A percentile compares a stretch with the other conserved stretches of the same genome.
These are phyloP conservation scores for Verruconis gallopava DNA, from an alignment of 2,329 filamentous ascomycete species.

Conservation along the genomic window DNA sequence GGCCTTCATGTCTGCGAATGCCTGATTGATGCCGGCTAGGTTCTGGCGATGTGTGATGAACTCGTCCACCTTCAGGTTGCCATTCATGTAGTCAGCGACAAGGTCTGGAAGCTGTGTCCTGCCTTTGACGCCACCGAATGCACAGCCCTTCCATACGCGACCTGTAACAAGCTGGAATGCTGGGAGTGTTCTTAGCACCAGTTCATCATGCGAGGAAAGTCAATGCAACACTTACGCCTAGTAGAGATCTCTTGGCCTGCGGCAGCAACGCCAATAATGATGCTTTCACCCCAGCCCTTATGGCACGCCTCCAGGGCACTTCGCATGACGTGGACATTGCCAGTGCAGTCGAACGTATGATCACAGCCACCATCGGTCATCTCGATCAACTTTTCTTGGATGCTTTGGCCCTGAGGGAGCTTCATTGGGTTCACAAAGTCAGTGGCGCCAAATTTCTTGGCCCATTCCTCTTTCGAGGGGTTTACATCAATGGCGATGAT, in stretches of 20 bases:
- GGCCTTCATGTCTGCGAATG: conserved; percentile 87
- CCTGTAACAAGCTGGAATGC: conserved; percentile 98
- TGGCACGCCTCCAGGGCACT: conserved; percentile 94
- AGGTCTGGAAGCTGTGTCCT: conserved; percentile 80
- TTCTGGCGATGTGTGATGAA: conserved; percentile 95
- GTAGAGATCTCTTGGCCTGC: conserved; percentile 93
- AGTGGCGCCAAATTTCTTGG: conserved; percentile 87
- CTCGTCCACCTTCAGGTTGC: conserved; percentile 93
- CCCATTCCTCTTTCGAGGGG: conserved; percentile 80
- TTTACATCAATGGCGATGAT: conserved; percentile 77
- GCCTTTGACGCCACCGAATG: conserved; percentile 96
- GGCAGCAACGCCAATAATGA: conserved; percentile 93
- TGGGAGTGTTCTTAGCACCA: conserved; percentile 25
- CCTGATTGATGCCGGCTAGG: conserved; percentile 71
- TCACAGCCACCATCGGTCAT: conserved; percentile 97
- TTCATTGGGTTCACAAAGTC: conserved; percentile 88
- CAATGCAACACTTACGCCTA: conserved; percentile 56
- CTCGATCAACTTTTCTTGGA: conserved; percentile 87
- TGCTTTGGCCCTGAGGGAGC: conserved; percentile 51
- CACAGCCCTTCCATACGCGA: conserved; percentile 94
- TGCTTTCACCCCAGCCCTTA: conserved; percentile 98
- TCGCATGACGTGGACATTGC: conserved; percentile 92
- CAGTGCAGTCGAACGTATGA: conserved; percentile 99
- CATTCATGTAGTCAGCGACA: conserved; percentile 78
- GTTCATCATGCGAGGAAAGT: not conserved